Conservation (phyloP, 2,329 filamentous ascomycete genomes). For the Calonectria naviculata region DNA sequence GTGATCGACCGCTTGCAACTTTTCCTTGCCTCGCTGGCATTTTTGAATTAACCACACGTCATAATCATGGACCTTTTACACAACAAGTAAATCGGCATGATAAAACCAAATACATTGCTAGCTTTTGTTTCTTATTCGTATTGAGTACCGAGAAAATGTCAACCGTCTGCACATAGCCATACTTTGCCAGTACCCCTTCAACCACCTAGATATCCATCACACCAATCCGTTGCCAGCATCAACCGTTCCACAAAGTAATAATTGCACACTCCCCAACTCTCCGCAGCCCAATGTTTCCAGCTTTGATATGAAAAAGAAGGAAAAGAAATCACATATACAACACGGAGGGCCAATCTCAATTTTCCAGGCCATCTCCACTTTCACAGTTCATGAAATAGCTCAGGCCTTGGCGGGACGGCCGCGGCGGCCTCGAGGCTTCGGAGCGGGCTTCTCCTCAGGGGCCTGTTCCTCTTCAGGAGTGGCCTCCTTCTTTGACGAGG, state of each 20-base stretch:
- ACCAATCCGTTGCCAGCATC: background rate
- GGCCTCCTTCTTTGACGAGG: slow-evolving; percentile 25
- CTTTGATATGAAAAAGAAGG: background rate
- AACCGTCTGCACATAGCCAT: slow-evolving; percentile 4
- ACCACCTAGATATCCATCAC: background rate
- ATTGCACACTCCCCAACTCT: background rate
- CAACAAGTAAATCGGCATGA: background rate
- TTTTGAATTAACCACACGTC: background rate
- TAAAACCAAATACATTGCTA: background rate
- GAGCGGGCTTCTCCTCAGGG: slow-evolving; percentile 41
- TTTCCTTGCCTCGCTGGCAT: background rate
- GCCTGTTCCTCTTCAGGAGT: slow-evolving; percentile 24
- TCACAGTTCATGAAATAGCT: background rate
- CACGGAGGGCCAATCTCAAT: background rate
- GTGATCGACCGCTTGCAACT: background rate
- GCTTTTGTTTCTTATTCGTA: slow-evolving; percentile 1
- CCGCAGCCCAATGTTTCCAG: background rate
- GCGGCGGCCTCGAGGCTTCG: slow-evolving; percentile 33
- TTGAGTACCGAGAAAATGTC: slow-evolving; percentile 13
- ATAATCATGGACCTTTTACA: too few relatives aligned
- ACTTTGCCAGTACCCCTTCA: background rate
- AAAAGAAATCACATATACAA: background rate
- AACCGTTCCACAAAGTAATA: background rate
- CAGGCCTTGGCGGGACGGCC: slow-evolving; percentile 13
- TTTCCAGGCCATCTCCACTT: background rate